phyloP scores from a whole-genome alignment of 192 early-diverging fungal genomes.

The Coemansia aciculifera region DNA sequence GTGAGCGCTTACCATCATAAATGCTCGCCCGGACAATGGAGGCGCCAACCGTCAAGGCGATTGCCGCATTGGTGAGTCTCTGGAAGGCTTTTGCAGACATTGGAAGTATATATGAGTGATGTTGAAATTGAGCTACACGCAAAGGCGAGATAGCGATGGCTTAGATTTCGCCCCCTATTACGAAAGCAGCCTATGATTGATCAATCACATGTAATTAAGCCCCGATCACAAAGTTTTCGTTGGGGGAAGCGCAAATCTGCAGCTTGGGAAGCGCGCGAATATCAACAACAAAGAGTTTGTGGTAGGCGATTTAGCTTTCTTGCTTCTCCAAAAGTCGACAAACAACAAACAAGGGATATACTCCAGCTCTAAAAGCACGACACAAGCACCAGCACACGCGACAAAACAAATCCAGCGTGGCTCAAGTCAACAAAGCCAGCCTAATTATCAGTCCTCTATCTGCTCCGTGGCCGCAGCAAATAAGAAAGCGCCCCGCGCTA shows the following conservation, averaged over 20 bases:
- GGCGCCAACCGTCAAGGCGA: constrained; percentile 72
- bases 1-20: constrained; percentile 78
- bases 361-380: constrained; percentile 3
- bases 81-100: constrained; percentile 55
- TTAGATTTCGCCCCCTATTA: neutral
- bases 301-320: neutral
- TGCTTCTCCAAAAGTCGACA: constrained; percentile 21
- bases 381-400: neutral
- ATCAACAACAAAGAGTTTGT: neutral
- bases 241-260: constrained; percentile 11
- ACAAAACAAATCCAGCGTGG: neutral
- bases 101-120: neutral
- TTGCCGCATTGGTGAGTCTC: constrained; percentile 75
- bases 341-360: constrained; percentile 11
- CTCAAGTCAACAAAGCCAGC: constrained; percentile 1
- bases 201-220: neutral
- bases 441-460: neutral
- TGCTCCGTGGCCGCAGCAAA: neutral
- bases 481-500: neutral
- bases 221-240: constrained; percentile 6
- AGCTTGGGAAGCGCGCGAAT: neutral
- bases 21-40: constrained; percentile 79
- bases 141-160: neutral
- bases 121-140: neutral
- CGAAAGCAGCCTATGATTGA: neutral